Evolutionary conservation across 1,284 basidiomycete species (phyloP).

Genomic region (Agroathelia rolfsii): DNA sequence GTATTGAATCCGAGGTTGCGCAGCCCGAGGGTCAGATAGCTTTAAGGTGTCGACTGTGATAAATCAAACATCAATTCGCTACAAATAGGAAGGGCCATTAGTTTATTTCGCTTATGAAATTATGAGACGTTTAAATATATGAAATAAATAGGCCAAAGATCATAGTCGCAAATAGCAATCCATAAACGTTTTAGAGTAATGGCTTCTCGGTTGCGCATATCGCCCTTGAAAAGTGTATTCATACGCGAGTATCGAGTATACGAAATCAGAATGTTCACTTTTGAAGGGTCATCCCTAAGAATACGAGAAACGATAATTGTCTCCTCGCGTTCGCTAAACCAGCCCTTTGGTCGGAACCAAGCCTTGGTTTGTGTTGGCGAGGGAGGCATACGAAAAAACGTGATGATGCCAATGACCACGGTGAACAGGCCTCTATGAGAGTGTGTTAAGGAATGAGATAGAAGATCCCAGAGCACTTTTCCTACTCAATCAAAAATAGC

Average conservation of each 20-base stretch:
- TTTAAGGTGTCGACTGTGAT: conserved; percentile 35
- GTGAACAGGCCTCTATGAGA: conserved; percentile 21
- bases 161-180: conserved; percentile 30
- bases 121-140: conserved; percentile 26
- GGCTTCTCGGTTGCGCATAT: conserved; percentile 49
- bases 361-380: conserved; percentile 36
- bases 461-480: not conserved
- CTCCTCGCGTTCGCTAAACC: conserved; percentile 29
- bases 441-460: no score
- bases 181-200: conserved; percentile 31
- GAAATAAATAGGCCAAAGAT: conserved; percentile 39
- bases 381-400: conserved; percentile 41
- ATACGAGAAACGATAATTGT: conserved; percentile 30
- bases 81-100: no score
- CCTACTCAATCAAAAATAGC: conserved; percentile 27
- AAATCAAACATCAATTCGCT: conserved; percentile 38
- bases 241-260: no score
- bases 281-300: conserved; percentile 38
- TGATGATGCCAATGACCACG: conserved; percentile 28
- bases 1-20: conserved; percentile 53
- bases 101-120: not conserved
- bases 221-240: conserved; percentile 11
- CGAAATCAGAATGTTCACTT: conserved; percentile 22
- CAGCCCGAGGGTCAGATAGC: conserved; percentile 55
- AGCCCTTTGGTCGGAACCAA: conserved; percentile 35